These are phyloP conservation scores for Vaccinium vitisidaea DNA, from an alignment of 148 eudicot species.

Conservation along the genomic window DNA sequence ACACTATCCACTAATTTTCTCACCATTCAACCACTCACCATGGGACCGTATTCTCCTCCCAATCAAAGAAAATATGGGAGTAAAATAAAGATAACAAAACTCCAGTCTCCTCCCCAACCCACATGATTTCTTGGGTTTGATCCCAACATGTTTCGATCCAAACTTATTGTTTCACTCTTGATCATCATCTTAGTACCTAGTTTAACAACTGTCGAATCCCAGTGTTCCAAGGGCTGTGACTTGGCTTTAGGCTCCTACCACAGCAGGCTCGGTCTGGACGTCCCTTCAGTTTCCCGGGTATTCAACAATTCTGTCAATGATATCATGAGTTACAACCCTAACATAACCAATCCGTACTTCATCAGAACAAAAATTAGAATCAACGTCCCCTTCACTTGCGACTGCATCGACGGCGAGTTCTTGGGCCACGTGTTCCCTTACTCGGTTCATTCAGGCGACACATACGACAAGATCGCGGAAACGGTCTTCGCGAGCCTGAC, in stretches of 20 bases:
- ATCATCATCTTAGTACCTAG: neutral
- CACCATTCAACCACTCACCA: too few species aligned
- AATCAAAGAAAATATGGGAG: too few species aligned
- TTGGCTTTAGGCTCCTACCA: slow-evolving; percentile 64
- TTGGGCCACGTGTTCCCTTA: slow-evolving; percentile 41
- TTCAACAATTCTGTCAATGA: neutral
- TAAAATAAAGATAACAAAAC: too few species aligned
- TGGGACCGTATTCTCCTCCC: too few species aligned
- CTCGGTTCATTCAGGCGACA: too few species aligned
- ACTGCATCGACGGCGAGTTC: slow-evolving; percentile 44
- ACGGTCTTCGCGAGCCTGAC: too few species aligned
- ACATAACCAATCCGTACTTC: slow-evolving; percentile 34
- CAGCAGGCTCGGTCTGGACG: slow-evolving; percentile 21
- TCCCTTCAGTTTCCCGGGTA: slow-evolving; percentile 24
- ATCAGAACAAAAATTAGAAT: too few species aligned
- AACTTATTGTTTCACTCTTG: neutral
- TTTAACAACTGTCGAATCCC: slow-evolving; percentile 26
- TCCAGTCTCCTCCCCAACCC: too few species aligned
- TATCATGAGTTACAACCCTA: slow-evolving; percentile 39
- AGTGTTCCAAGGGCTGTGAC: slow-evolving; percentile 48
- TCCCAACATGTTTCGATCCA: neutral
- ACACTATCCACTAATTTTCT: too few species aligned
- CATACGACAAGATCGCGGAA: too few species aligned
- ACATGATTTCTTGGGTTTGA: too few species aligned
- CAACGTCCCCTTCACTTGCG: slow-evolving; percentile 47